Evolutionary conservation across 2,329 filamentous ascomycete species (phyloP), one percentile per base, ranked within the genome.

Genomic region (Podosphaera aphanis): DNA sequence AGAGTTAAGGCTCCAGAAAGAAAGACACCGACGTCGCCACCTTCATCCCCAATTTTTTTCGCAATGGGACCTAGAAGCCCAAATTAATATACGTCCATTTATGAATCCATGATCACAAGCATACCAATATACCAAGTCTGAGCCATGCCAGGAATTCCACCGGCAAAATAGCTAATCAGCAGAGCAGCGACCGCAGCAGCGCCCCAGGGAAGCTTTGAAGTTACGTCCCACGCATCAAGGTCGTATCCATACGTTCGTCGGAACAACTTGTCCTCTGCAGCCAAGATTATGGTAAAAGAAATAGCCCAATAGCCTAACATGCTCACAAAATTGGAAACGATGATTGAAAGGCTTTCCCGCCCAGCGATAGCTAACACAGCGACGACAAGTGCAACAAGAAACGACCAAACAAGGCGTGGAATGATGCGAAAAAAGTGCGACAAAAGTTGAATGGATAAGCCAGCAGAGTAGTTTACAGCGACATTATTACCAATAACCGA

Each of bases 371-470:
- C 56, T 2, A 57, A 46, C 18, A 56, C 48, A 10, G 51, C 53
- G 31, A 57, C 50, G 1, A 57, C 52, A 11, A 58, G 44, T 4
- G 55, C 56, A 43, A 55, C 56, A 36, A 52, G 16, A 21, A 57
- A 55, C 4, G 55, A 57, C 56, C 56, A 58, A 44, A 58, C 49
- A 44, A 58, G 56, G 19, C 56, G 52, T 5, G 56, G 56, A 20
- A 67, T 47, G 35, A 55, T 56, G 43, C 57, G 56, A 46, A 57
- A 57, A 45, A 55, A 57, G 27, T 57, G 52, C 4, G 56, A 56
- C 5, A 58, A 49, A 11, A 58, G 52, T 44, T 58, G 56, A n/a
- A 57, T 45, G 10, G 49, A 50, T 20, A 58, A 49, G 29, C 56
- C 56, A 5, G 51, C 53, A 10, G 56, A 58, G 48, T 58, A 58